Evolutionary conservation across 2,329 filamentous ascomycete species (phyloP).

Genomic region (Aspergillus cejpii): DNA sequence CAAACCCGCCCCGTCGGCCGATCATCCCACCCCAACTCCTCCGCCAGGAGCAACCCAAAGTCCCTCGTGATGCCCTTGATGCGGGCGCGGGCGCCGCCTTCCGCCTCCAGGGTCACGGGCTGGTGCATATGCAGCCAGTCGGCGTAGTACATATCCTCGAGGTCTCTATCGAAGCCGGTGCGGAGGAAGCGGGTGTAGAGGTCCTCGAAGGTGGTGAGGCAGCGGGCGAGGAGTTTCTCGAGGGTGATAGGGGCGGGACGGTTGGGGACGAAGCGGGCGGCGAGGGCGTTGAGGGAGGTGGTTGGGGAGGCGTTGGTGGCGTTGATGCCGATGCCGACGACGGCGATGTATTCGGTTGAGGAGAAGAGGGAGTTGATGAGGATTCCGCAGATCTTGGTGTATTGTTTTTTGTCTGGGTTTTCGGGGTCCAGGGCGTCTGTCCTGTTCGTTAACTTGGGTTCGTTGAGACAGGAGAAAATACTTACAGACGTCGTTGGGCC

Average conservation of each 20-base stretch:
- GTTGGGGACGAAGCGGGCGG: slow-evolving; percentile 42
- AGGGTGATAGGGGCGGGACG: slow-evolving; percentile 54
- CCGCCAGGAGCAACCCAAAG: slow-evolving; percentile 77
- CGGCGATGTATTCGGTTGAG: slow-evolving; percentile 69
- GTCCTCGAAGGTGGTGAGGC: slow-evolving; percentile 69
- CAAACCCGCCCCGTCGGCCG: slow-evolving; percentile 68
- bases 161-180: slow-evolving; percentile 63
- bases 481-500: slow-evolving; percentile 91
- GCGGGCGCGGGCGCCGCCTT: slow-evolving; percentile 65
- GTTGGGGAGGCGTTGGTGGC: slow-evolving; percentile 77
- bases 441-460: slow-evolving; percentile 3
- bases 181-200: slow-evolving; percentile 69
- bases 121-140: slow-evolving; percentile 81
- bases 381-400: slow-evolving; percentile 90
- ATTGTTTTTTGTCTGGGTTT: slow-evolving; percentile 46
- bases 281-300: slow-evolving; percentile 72
- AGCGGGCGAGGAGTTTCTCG: slow-evolving; percentile 74
- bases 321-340: slow-evolving; percentile 83
- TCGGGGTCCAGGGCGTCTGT: slow-evolving; percentile 60
- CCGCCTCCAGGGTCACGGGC: slow-evolving; percentile 68
- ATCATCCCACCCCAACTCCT: slow-evolving; percentile 71
- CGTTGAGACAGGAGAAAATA: slow-evolving; percentile 4
- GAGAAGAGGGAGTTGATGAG: slow-evolving; percentile 82
- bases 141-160: slow-evolving; percentile 72
- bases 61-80: slow-evolving; percentile 87